Base-by-base conservation (phyloP, 75 land plant genomes). In the Azolla pinnata region DNA sequence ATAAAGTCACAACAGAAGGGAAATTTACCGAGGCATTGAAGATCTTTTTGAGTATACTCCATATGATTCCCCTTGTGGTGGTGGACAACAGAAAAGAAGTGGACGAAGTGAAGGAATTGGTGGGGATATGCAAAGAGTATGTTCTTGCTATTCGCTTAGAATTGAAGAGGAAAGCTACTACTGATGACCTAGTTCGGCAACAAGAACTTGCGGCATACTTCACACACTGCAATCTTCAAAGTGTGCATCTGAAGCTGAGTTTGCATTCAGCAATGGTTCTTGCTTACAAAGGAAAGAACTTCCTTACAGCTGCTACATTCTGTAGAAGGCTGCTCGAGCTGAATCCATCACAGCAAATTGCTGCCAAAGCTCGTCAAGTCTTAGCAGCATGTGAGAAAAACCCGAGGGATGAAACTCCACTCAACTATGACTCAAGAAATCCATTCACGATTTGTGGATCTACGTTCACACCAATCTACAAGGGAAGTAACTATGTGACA, bases 141-240 rank as follows among this genome's bases (percentile, higher is more conserved):
- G 79, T 69, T 33, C 67, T 80, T 16, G 83, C 81, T 44, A 56
- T 82, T 51, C 68, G 72, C 33, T 75, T 82, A 60, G 85, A 82
- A 42, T 60, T 82, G 25, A 80, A 72, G 76, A 79, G 85, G 66
- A 80, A 66, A 44, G 85, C 80, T 48, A 30, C 72, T 1, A 82
- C 62, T 32, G 80, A 76, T 44, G 72, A 82, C 18, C 32, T 72
- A 21, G 63, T 75, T 42, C 83, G 83, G 18, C 85, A 82, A 48
- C 72, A 81, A n/a, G 85, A 82, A 62, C 73, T 82, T 24, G 83
- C 85, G 27, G 83, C 85, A 21, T 82, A 82, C 57, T 82, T 82
- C 53, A 80, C 85, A n/a, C 85, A 82, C 46, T 82, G 83, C 55
- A 70, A 75, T 23, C 77, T 82, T 16, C 83, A 82, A 58, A 49